Base-by-base conservation (phyloP, 805 yeast genomes). In the Torulaspora gathmanii region DNA sequence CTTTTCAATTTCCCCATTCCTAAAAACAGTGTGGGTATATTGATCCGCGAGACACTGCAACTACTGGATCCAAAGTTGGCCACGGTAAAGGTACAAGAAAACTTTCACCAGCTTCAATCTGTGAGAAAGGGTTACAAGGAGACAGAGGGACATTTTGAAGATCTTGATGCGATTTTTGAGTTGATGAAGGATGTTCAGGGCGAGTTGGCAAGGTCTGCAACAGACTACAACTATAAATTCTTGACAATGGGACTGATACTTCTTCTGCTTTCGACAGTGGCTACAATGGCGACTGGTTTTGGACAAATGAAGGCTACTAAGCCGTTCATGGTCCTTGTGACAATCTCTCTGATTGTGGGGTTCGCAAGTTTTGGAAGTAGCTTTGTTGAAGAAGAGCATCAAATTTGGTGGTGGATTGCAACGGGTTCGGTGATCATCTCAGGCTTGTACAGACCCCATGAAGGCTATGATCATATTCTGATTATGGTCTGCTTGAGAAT, bases 361-460 rank as follows among this genome's bases (percentile, higher is more conserved):
- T 29, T 71, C 0, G 73, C 86, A 0, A 73, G 83, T 52, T 87
- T 90, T 67, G 96, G 90, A 9, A 87, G 95, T 49, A 90, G 96
- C 22, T 71, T 90, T 46, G 84, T 93, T 13, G 99, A 93, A 58
- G 99, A 93, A 63, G 99, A 93, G 60, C 95, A 93, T 60, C 96
- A 90, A 60, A 64, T 90, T 13, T 93, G 99, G 99, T 93, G 95
- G 86, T 85, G 87, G 81, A 68, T 76, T 17, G 61, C 76, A 0
- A 70, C 77, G 0, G 72, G 74, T 0, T 51, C 48, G 15, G 37
- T 61, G 12, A 27, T 51, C 6, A 11, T 47, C 1, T 51, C 54
- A 3, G 19, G 33, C 4, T 3, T 45, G 49, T 16, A 27, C 34
- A 13, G 28, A 20, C 33, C 53, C 42, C 31, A 33, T 28, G 22